phyloP scores from a whole-genome alignment of 2,329 filamentous ascomycete species.

The Ophiosphaerella narmari region DNA sequence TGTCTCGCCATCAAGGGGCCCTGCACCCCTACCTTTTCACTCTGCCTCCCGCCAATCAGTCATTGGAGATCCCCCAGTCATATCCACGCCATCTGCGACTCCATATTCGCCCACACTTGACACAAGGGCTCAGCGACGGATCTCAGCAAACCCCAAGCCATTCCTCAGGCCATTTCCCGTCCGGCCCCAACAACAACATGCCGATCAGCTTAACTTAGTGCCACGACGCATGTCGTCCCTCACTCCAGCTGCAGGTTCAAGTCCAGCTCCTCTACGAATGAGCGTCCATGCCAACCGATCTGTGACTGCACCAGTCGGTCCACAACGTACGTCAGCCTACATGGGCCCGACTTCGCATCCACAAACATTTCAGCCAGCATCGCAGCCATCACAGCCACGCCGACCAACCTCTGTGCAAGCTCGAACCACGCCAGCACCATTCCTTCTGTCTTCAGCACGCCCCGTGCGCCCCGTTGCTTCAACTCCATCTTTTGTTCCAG shows the following conservation, averaged over 20 bases:
- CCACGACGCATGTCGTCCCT: slow-evolving; percentile 40
- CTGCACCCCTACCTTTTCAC: slow-evolving; percentile 30
- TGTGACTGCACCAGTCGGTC: slow-evolving; percentile 35
- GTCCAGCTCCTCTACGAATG: slow-evolving; percentile 30
- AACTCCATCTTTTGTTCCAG: slow-evolving; percentile 39
- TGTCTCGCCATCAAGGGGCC: slow-evolving; percentile 35
- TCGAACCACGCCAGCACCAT: slow-evolving; percentile 49
- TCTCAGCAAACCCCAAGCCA: slow-evolving; percentile 41
- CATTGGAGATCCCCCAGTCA: slow-evolving; percentile 17
- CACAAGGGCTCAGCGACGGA: slow-evolving; percentile 24
- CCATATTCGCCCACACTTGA: slow-evolving; percentile 12
- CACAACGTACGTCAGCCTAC: slow-evolving; percentile 19
- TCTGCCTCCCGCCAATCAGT: slow-evolving; percentile 32
- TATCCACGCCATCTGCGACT: slow-evolving; percentile 3
- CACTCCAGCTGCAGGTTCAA: slow-evolving; percentile 16
- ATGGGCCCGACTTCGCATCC: slow-evolving; percentile 14
- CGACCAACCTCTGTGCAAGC: slow-evolving; percentile 53
- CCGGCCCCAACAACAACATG: slow-evolving; percentile 36
- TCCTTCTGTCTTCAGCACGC: slow-evolving; percentile 48
- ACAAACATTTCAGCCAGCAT: slow-evolving; percentile 9
- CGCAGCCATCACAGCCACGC: slow-evolving; percentile 18
- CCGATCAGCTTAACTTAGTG: slow-evolving; percentile 28
- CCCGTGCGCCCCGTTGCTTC: slow-evolving; percentile 34
- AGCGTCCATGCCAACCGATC: slow-evolving; percentile 34
- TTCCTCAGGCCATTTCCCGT: slow-evolving; percentile 44